Evolutionary conservation across 192 early-diverging fungal genomes (phyloP).

Genomic region (Backusella circina): DNA sequence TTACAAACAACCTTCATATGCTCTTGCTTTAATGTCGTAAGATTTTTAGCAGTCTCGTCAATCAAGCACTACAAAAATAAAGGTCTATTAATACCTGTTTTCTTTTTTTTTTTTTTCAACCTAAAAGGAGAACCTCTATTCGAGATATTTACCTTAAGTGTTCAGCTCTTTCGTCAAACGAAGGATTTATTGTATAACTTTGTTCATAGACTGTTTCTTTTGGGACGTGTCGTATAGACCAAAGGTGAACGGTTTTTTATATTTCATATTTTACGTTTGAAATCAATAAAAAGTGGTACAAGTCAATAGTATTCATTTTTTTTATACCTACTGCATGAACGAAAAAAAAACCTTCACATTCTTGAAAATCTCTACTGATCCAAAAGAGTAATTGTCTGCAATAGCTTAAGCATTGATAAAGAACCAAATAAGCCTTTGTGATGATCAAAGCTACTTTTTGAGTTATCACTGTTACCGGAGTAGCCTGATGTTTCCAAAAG

Average conservation of each 20-base stretch:
- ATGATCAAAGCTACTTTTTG: background rate
- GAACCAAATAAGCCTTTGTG: conserved; percentile 4
- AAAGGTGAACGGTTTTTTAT: background rate
- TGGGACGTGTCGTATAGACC: background rate
- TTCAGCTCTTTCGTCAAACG: background rate
- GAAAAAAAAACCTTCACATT: conserved; percentile 7
- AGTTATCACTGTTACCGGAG: background rate
- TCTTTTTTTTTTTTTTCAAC: background rate
- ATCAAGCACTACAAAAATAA: background rate
- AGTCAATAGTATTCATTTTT: conserved; percentile 2
- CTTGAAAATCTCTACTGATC: background rate
- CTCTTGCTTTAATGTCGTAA: no score
- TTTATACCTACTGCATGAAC: conserved; percentile 3
- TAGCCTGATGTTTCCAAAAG: background rate
- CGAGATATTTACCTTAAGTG: background rate
- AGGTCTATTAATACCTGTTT: background rate
- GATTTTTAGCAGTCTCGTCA: no score
- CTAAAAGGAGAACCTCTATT: background rate
- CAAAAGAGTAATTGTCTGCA: background rate
- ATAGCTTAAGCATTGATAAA: conserved; percentile 5
- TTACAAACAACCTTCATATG: background rate
- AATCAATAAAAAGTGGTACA: background rate
- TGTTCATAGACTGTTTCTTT: background rate
- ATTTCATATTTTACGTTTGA: background rate
- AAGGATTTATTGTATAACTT: background rate